Conservation (phyloP, 495 filamentous ascomycete species). For the Geopyxis carbonaria region DNA sequence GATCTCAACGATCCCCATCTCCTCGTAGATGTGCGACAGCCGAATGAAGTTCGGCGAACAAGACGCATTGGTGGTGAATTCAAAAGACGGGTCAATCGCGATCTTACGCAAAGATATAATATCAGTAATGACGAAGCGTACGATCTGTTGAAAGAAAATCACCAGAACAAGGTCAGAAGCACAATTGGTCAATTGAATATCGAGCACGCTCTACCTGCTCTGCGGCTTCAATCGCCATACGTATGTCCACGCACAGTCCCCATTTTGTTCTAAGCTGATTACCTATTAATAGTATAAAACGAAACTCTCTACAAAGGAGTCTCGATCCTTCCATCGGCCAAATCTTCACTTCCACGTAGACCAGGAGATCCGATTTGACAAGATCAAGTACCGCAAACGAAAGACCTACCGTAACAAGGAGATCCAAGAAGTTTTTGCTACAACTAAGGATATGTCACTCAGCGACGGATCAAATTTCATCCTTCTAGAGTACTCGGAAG, state of each 20-base stretch:
- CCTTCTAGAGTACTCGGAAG: conserved; percentile 88
- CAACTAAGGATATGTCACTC: conserved; percentile 58
- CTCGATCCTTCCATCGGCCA: conserved; percentile 83
- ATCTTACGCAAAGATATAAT: conserved; percentile 69
- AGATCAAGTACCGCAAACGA: conserved; percentile 51
- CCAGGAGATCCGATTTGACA: conserved; percentile 39
- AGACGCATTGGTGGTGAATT: conserved; percentile 29
- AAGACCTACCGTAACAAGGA: conserved; percentile 64
- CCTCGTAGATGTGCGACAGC: conserved; percentile 46
- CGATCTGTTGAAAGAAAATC: conserved; percentile 87
- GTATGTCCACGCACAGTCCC: conserved; percentile 21
- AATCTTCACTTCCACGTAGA: conserved; percentile 42
- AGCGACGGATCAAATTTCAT: conserved; percentile 75
- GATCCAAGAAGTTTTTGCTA: conserved; percentile 54
- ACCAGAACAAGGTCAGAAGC: conserved; percentile 84
- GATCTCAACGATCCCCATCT: conserved; percentile 82
- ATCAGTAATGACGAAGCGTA: conserved; percentile 93
- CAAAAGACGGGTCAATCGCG: conserved; percentile 40
- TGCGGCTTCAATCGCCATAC: conserved; percentile 81
- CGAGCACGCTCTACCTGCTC: conserved; percentile 80
- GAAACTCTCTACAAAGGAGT: conserved; percentile 57
- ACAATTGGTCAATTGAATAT: conserved; percentile 69
- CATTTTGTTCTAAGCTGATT: conserved; percentile 1
- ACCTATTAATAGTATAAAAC: conserved; percentile 49
- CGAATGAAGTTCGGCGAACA: conserved; percentile 24